Conservation (phyloP, 371 early-diverging fungal genomes). For the Entomophthora muscae region DNA sequence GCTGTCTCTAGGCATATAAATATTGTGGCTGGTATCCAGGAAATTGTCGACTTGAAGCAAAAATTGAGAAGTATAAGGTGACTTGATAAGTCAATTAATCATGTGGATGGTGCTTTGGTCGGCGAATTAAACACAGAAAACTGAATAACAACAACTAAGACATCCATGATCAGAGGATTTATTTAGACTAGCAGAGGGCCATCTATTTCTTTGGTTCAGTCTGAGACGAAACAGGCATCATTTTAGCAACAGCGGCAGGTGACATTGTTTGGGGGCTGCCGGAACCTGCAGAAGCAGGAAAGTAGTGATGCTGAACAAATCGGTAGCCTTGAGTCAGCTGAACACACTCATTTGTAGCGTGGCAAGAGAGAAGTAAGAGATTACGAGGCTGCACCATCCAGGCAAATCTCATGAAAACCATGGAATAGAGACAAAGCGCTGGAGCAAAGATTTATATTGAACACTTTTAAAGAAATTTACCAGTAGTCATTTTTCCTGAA, state of each 20-base stretch:
- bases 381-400: constrained; percentile 83
- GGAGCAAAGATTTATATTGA: not conserved
- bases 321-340: constrained; percentile 77
- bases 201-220: constrained; percentile 69
- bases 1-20: no score
- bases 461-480: constrained; percentile 17
- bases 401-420: constrained; percentile 91
- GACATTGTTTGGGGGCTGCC: not conserved
- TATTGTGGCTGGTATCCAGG: no score
- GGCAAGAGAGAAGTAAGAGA: constrained; percentile 81
- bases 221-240: constrained; percentile 23
- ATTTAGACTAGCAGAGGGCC: constrained; percentile 59
- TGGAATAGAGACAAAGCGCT: constrained; percentile 43
- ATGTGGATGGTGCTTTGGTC: no score
- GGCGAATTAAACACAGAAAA: no score
- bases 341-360: constrained; percentile 73
- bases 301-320: constrained; percentile 48
- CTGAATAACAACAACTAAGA: no score
- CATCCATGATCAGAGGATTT: not conserved
- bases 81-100: no score
- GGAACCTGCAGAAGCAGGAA: not conserved
- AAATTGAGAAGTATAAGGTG: no score
- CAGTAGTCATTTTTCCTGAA: constrained; percentile 84
- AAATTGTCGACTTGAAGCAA: no score
- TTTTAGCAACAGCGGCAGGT: constrained; percentile 1